Evolutionary conservation across 495 filamentous ascomycete genomes (phyloP).

Genomic region (Lasiosphaeria ovina): DNA sequence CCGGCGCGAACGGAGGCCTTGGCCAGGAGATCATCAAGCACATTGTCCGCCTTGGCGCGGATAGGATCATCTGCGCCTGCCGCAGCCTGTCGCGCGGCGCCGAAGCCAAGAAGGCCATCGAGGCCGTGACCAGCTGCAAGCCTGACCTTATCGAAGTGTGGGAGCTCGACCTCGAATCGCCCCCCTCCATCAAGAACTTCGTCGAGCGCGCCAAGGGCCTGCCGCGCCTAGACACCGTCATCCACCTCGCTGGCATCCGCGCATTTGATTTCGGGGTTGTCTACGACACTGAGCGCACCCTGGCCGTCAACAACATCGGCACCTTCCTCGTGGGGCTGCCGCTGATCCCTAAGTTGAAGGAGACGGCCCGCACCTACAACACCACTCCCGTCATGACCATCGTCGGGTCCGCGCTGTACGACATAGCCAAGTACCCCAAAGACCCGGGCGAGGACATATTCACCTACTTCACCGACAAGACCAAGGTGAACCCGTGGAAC

Average conservation of each 20-base stretch:
- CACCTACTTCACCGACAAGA: too few species aligned
- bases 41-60: slow-evolving; percentile 39
- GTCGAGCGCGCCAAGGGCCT: slow-evolving; percentile 25
- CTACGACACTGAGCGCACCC: slow-evolving; percentile 41
- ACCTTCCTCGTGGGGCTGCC: slow-evolving; percentile 47
- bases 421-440: too few species aligned
- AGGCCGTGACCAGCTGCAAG: slow-evolving; percentile 25
- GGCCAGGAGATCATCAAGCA: slow-evolving; percentile 50
- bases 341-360: slow-evolving; percentile 41
- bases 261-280: slow-evolving; percentile 16
- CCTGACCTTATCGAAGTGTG: slow-evolving; percentile 52
- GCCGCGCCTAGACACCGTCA: slow-evolving; percentile 37
- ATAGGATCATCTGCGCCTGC: slow-evolving; percentile 46
- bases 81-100: slow-evolving; percentile 40
- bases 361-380: slow-evolving; percentile 21
- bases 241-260: slow-evolving; percentile 46
- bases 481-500: too few species aligned
- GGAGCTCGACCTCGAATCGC: slow-evolving; percentile 45
- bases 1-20: slow-evolving; percentile 51
- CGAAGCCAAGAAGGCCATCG: slow-evolving; percentile 41
- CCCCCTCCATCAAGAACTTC: slow-evolving; percentile 26
- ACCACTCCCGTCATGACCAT: too few species aligned
- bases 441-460: too few species aligned
- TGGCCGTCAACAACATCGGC: slow-evolving; percentile 55
- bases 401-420: too few species aligned